A percentile compares a stretch with the other conserved stretches of the same genome.
Conservation (phyloP, 2,329 filamentous ascomycete genomes). For the Sclerotiophoma versabilis region DNA sequence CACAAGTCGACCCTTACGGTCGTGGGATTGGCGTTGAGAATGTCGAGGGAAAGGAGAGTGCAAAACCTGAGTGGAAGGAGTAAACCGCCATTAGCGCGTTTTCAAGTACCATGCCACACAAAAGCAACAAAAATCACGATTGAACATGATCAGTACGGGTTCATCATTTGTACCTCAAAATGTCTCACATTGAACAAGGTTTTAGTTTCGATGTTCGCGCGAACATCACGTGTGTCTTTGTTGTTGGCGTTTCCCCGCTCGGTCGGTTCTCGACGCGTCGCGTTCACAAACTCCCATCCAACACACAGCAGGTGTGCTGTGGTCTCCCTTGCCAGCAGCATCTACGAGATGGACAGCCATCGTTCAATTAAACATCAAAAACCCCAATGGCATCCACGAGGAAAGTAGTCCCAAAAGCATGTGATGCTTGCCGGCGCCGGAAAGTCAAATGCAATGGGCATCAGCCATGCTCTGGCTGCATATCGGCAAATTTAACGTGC, state of each 20-base stretch:
- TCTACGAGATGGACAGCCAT: background rate
- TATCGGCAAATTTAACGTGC: constrained; percentile 64
- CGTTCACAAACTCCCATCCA: background rate
- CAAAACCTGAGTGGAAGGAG: constrained; percentile 24
- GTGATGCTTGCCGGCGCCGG: constrained; percentile 75
- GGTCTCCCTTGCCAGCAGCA: background rate
- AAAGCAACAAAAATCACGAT: background rate
- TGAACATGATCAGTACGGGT: background rate
- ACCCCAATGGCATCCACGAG: constrained; percentile 2
- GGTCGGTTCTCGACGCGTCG: background rate
- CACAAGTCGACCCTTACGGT: constrained; percentile 32
- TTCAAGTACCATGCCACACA: background rate
- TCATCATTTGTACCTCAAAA: no score
- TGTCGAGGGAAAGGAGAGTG: constrained; percentile 18
- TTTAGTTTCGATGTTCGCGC: no score
- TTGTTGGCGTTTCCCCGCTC: constrained; percentile 1
- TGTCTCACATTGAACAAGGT: no score
- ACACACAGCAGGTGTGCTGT: background rate
- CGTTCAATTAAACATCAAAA: background rate
- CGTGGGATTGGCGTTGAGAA: constrained; percentile 16
- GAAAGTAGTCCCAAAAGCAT: constrained; percentile 58
- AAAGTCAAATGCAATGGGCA: constrained; percentile 77
- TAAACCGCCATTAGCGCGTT: constrained; percentile 4
- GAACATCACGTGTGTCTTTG: background rate
- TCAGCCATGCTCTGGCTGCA: constrained; percentile 75